Evolutionary conservation across 805 yeast species (phyloP).

Genomic region (Yarrowia yakushimensis): DNA sequence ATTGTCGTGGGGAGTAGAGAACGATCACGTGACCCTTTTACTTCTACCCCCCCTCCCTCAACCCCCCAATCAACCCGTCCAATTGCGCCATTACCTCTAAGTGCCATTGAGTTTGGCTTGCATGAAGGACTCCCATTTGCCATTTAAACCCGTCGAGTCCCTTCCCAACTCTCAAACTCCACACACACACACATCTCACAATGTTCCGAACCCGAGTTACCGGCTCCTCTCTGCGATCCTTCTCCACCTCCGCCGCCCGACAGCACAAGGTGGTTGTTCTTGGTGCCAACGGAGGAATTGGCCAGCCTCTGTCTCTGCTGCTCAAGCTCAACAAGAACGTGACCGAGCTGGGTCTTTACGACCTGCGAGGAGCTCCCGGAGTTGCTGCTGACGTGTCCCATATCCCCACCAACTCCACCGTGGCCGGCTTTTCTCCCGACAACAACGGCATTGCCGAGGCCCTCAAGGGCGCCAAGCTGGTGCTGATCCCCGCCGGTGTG

Average conservation of each 20-base stretch:
- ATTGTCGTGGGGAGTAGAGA: no score
- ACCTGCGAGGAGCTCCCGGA: constrained; percentile 80
- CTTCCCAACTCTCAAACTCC: not conserved
- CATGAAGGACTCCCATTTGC: not conserved
- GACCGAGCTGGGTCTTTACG: constrained; percentile 70
- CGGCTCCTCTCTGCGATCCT: constrained; percentile 24
- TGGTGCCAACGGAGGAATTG: constrained; percentile 94
- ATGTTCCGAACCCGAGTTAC: constrained; percentile 23
- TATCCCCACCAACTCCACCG: constrained; percentile 64
- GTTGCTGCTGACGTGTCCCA: constrained; percentile 87
- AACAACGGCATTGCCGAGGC: constrained; percentile 67
- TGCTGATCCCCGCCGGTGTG: constrained; percentile 87
- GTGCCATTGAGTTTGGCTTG: not conserved
- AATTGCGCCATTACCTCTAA: constrained; percentile 3
- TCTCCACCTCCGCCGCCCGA: constrained; percentile 26
- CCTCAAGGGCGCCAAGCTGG: constrained; percentile 74
- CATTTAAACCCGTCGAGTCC: not conserved
- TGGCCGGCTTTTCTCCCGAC: constrained; percentile 58
- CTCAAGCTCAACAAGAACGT: constrained; percentile 65
- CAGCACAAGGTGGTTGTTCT: constrained; percentile 48
- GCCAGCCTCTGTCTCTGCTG: constrained; percentile 83
- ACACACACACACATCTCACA: not conserved
- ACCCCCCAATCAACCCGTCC: not conserved
- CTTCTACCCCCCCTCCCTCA: not conserved
- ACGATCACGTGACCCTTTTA: no score